Evolutionary conservation across 768 basidiomycete genomes (phyloP), one percentile per base, ranked within the genome.

Genomic region (Russula virescens): DNA sequence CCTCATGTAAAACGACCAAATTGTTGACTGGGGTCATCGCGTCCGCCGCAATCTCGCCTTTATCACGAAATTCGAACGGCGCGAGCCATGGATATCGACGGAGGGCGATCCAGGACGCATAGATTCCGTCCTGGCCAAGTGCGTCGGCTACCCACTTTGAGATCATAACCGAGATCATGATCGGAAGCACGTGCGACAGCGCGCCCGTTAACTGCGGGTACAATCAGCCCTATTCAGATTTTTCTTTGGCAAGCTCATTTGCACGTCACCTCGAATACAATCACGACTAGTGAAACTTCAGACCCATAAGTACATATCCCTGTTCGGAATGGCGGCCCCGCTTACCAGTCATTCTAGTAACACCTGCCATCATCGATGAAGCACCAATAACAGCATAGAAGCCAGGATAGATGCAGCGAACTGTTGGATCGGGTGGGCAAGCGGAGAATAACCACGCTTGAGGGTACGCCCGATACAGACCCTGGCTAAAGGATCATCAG

Each of bases 311-410:
- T 10, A 28, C 19, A 9, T 43, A 19, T 38, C 43, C 49, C n/a
- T 25, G 25, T n/a, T 51, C 1, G 42, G 18, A 2, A 21, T 6
- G 19, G 18, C 19, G 25, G 18, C 3, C n/a, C 28, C 25, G 68
- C 83, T 72, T 64, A 87, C 86, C 83, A 5, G 87, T 88, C 87
- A 88, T 88, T 61, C 86, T 75, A 5, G 88, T 89, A 2, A 89
- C 88, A 11, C 88, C 88, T 21, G 83, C 87, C 6, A 89, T 74
- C 86, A 89, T 85, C 1, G 86, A 85, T 46, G 87, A 83, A 31
- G 88, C 88, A 3, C 88, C 88, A 31, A 89, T 84, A 21, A 89
- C 86, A 25, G 87, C 84, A 69, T 89, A 89, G 70, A 89, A 89
- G 31, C 86, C 88, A 9, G 87, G 88, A 14, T 83, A 88, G 42